Evolutionary conservation across 2,329 filamentous ascomycete genomes (phyloP).

Genomic region (Paraphaeosphaeria sporulosa): DNA sequence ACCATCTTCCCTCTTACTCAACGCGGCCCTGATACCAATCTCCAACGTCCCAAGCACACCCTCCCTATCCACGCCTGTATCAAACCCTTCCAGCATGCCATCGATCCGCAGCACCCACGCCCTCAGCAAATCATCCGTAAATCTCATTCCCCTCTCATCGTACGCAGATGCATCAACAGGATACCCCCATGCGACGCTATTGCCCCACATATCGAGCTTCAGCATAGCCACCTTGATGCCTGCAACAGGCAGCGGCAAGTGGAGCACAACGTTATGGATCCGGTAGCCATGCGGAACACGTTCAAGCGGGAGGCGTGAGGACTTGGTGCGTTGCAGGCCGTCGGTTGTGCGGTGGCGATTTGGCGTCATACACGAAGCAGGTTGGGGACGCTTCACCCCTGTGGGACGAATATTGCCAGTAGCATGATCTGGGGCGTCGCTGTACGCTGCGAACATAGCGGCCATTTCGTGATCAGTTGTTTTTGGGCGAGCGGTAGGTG

Average conservation of each 20-base stretch:
- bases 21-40: slow-evolving; percentile 20
- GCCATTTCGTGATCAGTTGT: slow-evolving; percentile 6
- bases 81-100: slow-evolving; percentile 16
- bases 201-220: slow-evolving; percentile 29
- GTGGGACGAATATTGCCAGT: neutral
- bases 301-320: slow-evolving; percentile 50
- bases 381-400: neutral
- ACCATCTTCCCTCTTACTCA: neutral
- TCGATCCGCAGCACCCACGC: slow-evolving; percentile 29
- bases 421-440: slow-evolving; percentile 10
- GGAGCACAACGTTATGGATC: slow-evolving; percentile 32
- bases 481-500: neutral
- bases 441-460: slow-evolving; percentile 8
- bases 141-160: slow-evolving; percentile 17
- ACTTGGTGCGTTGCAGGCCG: slow-evolving; percentile 38
- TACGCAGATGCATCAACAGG: slow-evolving; percentile 15
- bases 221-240: slow-evolving; percentile 19
- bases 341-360: slow-evolving; percentile 20
- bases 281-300: slow-evolving; percentile 38
- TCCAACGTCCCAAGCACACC: slow-evolving; percentile 22
- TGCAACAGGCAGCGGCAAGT: slow-evolving; percentile 2
- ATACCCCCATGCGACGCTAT: slow-evolving; percentile 31
- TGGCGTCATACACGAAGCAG: neutral
- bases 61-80: slow-evolving; percentile 16
- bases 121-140: slow-evolving; percentile 17